Conservation (phyloP, 306 rosid species). For the Inga oerstediana region DNA sequence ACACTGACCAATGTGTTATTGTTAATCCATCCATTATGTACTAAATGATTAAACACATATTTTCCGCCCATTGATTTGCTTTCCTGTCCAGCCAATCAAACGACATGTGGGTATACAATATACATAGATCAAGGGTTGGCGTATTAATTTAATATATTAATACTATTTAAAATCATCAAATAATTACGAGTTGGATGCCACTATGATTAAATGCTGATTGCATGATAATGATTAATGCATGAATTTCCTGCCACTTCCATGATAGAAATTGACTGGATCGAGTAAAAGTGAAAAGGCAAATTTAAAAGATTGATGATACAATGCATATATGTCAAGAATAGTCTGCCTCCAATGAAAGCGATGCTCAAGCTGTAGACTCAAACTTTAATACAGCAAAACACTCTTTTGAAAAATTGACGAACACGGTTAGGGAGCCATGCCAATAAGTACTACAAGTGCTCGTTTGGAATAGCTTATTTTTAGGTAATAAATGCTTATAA, state of each 20-base stretch:
- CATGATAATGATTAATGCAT: background rate
- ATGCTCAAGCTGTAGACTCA: slow-evolving; percentile 7
- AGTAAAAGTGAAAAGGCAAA: slow-evolving; percentile 21
- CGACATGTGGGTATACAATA: background rate
- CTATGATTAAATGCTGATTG: background rate
- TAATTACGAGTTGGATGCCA: background rate
- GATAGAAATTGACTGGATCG: background rate
- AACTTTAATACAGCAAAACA: slow-evolving; percentile 7
- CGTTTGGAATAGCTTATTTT: too few relatives aligned
- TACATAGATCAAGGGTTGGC: background rate
- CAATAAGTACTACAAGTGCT: too few relatives aligned
- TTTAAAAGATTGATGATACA: slow-evolving; percentile 12
- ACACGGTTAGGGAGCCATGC: background rate
- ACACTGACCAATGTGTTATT: background rate
- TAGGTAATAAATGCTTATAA: too few relatives aligned
- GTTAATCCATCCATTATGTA: background rate
- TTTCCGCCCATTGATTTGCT: background rate
- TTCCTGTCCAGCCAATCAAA: background rate
- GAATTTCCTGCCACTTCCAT: background rate
- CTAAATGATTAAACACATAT: background rate
- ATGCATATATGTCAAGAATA: slow-evolving; percentile 7
- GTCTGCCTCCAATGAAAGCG: slow-evolving; percentile 28
- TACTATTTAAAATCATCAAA: background rate
- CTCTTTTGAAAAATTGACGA: background rate
- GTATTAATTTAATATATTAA: background rate